phyloP scores from a whole-genome alignment of 768 basidiomycete genomes.

The Pleurotus tuber-regium region DNA sequence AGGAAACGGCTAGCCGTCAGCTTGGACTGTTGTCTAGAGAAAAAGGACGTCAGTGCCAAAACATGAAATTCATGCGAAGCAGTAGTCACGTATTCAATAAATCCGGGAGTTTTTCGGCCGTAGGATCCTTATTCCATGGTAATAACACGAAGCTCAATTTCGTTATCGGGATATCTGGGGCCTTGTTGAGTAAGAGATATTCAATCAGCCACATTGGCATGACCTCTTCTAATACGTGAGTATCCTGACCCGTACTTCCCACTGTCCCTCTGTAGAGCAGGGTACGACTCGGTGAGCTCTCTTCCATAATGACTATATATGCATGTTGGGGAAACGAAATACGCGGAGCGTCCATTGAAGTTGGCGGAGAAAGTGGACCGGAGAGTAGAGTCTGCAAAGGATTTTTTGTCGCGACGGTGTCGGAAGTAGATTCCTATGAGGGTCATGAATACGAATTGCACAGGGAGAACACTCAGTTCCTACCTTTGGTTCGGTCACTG shows the following conservation, averaged over 20 bases:
- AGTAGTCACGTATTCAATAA: slow-evolving; percentile 78
- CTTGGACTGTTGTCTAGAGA: slow-evolving; percentile 67
- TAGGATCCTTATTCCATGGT: slow-evolving; percentile 66
- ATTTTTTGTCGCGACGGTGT: slow-evolving; percentile 36
- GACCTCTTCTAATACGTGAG: slow-evolving; percentile 58
- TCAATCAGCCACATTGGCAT: slow-evolving; percentile 91
- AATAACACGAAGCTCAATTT: slow-evolving; percentile 91
- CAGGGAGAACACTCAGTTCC: slow-evolving; percentile 9
- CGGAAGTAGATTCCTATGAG: slow-evolving; percentile 18
- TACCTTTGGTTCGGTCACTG: slow-evolving; percentile 27
- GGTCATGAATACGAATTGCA: neutral
- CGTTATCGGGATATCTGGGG: slow-evolving; percentile 44
- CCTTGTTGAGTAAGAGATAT: slow-evolving; percentile 72
- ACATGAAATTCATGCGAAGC: slow-evolving; percentile 36
- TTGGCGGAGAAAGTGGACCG: slow-evolving; percentile 60
- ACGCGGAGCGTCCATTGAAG: slow-evolving; percentile 69
- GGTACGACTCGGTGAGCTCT: slow-evolving; percentile 70
- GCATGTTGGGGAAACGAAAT: slow-evolving; percentile 58
- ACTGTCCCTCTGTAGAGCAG: slow-evolving; percentile 76
- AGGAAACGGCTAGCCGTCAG: slow-evolving; percentile 86
- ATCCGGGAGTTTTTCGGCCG: slow-evolving; percentile 67
- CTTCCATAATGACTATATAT: slow-evolving; percentile 78
- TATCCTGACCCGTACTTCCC: slow-evolving; percentile 42
- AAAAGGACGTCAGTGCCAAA: neutral
- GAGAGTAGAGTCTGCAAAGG: slow-evolving; percentile 55